Conservation (phyloP, 352 stramenopile genomes). For the Phytopythium aichiense region DNA sequence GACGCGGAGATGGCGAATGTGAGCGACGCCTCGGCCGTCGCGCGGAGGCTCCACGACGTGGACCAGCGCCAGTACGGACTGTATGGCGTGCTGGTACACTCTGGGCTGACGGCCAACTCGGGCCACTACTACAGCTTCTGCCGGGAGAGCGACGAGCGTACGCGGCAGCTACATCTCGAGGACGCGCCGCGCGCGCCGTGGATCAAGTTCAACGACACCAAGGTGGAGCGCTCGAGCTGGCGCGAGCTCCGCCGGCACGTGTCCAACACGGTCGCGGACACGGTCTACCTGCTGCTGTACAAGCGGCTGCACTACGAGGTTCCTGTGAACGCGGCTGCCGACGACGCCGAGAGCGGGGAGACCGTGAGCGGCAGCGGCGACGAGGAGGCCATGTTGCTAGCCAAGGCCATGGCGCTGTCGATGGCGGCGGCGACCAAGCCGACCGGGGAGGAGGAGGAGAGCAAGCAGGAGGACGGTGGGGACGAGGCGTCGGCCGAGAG, state of each 20-base stretch:
- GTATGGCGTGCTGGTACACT: slow-evolving; percentile 89
- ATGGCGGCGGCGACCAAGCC: slow-evolving; percentile 71
- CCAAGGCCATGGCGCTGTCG: slow-evolving; percentile 85
- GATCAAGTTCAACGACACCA: slow-evolving; percentile 91
- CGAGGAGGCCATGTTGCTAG: slow-evolving; percentile 83
- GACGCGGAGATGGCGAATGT: slow-evolving; percentile 14
- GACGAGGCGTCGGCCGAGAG: slow-evolving; percentile 7
- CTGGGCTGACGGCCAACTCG: slow-evolving; percentile 84
- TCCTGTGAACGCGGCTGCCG: slow-evolving; percentile 2
- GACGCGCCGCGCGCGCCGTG: slow-evolving; percentile 78
- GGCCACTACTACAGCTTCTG: slow-evolving; percentile 91
- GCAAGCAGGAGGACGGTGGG: slow-evolving; percentile 22
- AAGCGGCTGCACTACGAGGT: slow-evolving; percentile 73
- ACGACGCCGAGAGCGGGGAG: slow-evolving; percentile 9
- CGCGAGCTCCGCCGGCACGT: slow-evolving; percentile 77
- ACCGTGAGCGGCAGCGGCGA: slow-evolving; percentile 19
- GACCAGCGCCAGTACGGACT: slow-evolving; percentile 69
- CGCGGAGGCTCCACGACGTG: slow-evolving; percentile 7
- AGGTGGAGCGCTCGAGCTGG: slow-evolving; percentile 77
- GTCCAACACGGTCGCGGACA: slow-evolving; percentile 78
- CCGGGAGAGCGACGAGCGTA: slow-evolving; percentile 68
- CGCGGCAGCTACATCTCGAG: slow-evolving; percentile 69
- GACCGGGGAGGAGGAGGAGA: slow-evolving; percentile 14
- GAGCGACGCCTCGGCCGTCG: neutral
- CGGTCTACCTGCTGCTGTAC: slow-evolving; percentile 88